A percentile compares a stretch with the other conserved stretches of the same genome.
Conservation (phyloP, 208 protist genomes). For the Leishmania turanica region DNA sequence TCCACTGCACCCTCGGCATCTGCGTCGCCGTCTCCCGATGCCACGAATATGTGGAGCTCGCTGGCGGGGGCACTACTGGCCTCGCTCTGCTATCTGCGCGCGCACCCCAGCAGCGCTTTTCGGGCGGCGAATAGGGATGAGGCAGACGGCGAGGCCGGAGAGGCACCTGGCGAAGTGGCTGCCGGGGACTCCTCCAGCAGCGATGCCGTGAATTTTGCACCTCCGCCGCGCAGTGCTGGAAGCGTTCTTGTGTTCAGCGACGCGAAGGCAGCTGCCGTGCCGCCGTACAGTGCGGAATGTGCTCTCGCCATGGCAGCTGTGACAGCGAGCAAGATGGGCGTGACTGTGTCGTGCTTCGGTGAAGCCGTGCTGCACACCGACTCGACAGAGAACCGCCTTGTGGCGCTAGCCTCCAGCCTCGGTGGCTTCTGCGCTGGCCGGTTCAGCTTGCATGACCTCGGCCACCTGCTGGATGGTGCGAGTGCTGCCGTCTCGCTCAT, state of each 20-base stretch:
- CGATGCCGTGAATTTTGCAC: neutral
- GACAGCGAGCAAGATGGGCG: conserved; percentile 34
- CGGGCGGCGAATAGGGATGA: neutral
- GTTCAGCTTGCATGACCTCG: conserved; percentile 37
- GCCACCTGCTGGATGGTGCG: conserved; percentile 37
- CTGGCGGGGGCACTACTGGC: conserved; percentile 68
- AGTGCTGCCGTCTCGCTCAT: conserved; percentile 2
- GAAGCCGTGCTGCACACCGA: conserved; percentile 20
- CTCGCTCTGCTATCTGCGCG: conserved; percentile 51
- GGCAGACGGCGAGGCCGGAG: neutral
- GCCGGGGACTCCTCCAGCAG: neutral
- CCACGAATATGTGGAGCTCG: conserved; percentile 45
- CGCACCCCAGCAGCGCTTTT: conserved; percentile 28
- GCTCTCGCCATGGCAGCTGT: conserved; percentile 58
- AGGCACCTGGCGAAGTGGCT: conserved; percentile 1
- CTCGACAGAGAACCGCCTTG: conserved; percentile 30
- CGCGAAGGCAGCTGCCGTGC: conserved; percentile 1
- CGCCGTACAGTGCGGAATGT: conserved; percentile 67
- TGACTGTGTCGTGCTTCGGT: conserved; percentile 62
- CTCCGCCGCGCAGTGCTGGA: neutral
- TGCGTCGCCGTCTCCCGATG: neutral
- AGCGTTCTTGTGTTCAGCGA: conserved; percentile 72
- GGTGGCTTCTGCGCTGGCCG: conserved; percentile 38
- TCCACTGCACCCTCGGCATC: neutral
- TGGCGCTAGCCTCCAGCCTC: conserved; percentile 37